These are phyloP conservation scores for Diospyros kaki DNA, from an alignment of 148 eudicot species.

Conservation along the genomic window DNA sequence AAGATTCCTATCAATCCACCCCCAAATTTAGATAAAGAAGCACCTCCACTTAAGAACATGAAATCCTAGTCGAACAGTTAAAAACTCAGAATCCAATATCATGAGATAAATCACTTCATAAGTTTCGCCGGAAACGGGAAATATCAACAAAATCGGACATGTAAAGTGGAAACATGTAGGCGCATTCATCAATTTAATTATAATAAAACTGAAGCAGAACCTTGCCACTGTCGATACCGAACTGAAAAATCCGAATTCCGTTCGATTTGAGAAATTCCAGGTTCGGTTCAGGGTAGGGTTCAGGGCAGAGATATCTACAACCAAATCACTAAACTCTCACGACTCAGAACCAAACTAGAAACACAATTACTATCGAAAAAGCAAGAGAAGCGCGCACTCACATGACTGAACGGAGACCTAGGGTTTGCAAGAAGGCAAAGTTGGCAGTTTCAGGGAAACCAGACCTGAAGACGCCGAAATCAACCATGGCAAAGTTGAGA, in stretches of 20 bases:
- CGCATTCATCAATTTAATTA: not conserved
- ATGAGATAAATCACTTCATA: not conserved
- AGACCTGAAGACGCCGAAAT: conserved; percentile 34
- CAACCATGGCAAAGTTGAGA: conserved; percentile 48
- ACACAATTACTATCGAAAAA: not conserved
- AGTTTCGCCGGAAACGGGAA: not conserved
- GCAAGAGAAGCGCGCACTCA: not conserved
- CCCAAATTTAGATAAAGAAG: not conserved
- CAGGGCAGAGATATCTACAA: conserved; percentile 45
- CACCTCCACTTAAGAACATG: not conserved
- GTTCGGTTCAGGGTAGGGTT: conserved; percentile 39
- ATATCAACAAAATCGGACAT: not conserved
- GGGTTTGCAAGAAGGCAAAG: conserved; percentile 39
- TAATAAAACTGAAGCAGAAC: conserved; percentile 9
- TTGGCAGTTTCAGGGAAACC: conserved; percentile 27
- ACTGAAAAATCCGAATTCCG: conserved; percentile 38
- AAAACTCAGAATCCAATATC: not conserved
- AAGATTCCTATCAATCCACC: not conserved
- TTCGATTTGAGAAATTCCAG: conserved; percentile 33
- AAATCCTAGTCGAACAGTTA: not conserved
- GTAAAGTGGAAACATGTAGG: not conserved
- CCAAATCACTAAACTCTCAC: not conserved
- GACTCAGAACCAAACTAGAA: not conserved
- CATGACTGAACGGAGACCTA: conserved; percentile 46
- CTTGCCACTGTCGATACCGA: conserved; percentile 45